Percentiles rank a stretch among this genome's conserved stretches.
Evolutionary conservation across 164 flowering plant genomes (phyloP).

Genomic region (Aristolochia contorta): DNA sequence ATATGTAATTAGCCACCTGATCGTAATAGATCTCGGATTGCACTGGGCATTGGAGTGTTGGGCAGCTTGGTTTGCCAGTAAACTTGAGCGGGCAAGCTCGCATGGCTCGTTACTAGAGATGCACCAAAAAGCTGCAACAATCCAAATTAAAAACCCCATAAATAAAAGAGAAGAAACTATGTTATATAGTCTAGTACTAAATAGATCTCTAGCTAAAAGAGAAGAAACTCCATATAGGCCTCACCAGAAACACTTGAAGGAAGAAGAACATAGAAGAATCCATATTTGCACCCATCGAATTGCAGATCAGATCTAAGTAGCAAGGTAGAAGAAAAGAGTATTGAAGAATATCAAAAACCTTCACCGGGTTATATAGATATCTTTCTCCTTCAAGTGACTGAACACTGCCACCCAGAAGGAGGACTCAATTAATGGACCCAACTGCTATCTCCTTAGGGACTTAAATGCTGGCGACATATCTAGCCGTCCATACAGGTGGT

Average conservation of each 20-base stretch:
- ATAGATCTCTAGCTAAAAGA: background rate
- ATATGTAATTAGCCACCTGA: slow-evolving; percentile 11
- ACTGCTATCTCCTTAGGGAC: slow-evolving; percentile 1
- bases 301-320: no score
- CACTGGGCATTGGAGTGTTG: slow-evolving; percentile 29
- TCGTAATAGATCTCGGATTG: slow-evolving; percentile 16
- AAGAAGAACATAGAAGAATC: no score
- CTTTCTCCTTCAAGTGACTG: background rate
- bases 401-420: background rate
- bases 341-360: background rate
- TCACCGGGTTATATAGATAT: no score
- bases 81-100: slow-evolving; percentile 18
- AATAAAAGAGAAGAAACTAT: background rate
- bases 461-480: background rate
- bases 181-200: background rate
- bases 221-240: background rate
- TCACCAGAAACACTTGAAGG: no score
- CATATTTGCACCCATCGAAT: background rate
- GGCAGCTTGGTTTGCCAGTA: slow-evolving; percentile 33
- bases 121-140: slow-evolving; percentile 14
- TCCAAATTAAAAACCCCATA: background rate
- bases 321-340: no score
- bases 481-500: slow-evolving; percentile 1
- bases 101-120: slow-evolving; percentile 16
- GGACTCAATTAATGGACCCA: background rate